Evolutionary conservation across 2,329 filamentous ascomycete species (phyloP), one percentile per base, ranked within the genome.

Genomic region (Ophiostoma fasciatum): DNA sequence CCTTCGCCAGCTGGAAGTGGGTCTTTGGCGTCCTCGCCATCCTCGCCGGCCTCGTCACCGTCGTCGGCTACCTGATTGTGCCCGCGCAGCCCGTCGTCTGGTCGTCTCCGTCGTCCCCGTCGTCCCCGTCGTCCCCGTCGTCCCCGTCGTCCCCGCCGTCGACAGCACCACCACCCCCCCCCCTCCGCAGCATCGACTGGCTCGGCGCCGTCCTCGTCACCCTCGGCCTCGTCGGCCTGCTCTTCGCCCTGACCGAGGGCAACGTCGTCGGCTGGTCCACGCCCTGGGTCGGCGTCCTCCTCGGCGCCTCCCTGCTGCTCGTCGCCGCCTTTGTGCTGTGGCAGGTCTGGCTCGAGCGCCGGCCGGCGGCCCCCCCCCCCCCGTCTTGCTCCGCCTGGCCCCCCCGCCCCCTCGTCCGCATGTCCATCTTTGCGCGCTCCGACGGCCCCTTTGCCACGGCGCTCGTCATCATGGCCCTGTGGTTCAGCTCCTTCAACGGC

Each of bases 401-500:
- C 17, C 39, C 43, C 54, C 60, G 63, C 0, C 76, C 77, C 0
- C 57, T 82, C n/a, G 71, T 82, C 58, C 78, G 77, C 46, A 59
- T 79, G 7, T 74, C 69, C 17, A 62, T 78, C 26, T 82, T 81
- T 53, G 20, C 57, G 58, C 28, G 34, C 28, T 25, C 76, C 68
- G 49, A 51, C 12, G 22, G 55, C 5, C 63, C 62, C 7, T 79
- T 82, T 48, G 68, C 64, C 23, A 68, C 72, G 7, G 74, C 73
- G 13, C 73, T 81, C 60, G 49, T 66, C 22, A 71, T 78, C 45
- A 78, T 80, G 67, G 62, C 62, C 1, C 52, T 81, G 2, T 81
- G 80, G 56, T 81, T 77, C 47, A 66, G 68, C 14, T 61, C 64
- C 2, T 82, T 82, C 57, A 80, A 78, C 55, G 75, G 76, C 51